Percentiles rank a stretch among this genome's conserved stretches.
phyloP scores from a whole-genome alignment of 2,329 filamentous ascomycete genomes.

The Diaporthe amygdali region DNA sequence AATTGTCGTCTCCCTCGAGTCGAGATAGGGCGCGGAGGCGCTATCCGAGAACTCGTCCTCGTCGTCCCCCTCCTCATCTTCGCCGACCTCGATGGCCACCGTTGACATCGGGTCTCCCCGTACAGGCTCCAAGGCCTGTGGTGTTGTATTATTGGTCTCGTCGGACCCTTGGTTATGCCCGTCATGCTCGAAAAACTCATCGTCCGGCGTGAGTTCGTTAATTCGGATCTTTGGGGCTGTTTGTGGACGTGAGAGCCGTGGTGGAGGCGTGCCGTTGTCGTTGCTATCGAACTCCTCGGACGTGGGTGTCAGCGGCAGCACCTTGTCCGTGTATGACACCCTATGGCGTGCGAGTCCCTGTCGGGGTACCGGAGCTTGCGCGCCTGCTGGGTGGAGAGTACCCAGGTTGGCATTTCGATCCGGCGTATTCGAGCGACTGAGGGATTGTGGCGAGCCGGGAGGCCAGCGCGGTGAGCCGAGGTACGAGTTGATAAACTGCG shows the following conservation, averaged over 20 bases:
- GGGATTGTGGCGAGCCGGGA: constrained; percentile 18
- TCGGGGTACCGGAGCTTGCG: neutral
- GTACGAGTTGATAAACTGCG: constrained; percentile 25
- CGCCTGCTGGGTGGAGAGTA: neutral
- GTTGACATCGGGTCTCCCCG: neutral
- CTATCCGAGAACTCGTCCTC: constrained; percentile 13
- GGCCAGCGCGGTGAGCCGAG: constrained; percentile 19
- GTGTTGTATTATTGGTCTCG: neutral
- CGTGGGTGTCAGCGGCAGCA: constrained; percentile 39
- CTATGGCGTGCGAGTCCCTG: constrained; percentile 1
- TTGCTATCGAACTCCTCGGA: constrained; percentile 32
- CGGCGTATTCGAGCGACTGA: constrained; percentile 15
- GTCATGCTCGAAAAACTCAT: neutral
- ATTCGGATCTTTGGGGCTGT: constrained; percentile 6
- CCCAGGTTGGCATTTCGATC: neutral
- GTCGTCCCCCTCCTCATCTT: neutral
- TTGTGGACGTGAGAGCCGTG: neutral
- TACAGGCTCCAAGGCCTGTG: neutral
- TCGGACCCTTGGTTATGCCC: neutral
- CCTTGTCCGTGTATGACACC: constrained; percentile 34
- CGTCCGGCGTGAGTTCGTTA: constrained; percentile 4
- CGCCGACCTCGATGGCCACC: neutral
- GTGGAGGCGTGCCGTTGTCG: constrained; percentile 24
- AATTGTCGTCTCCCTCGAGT: neutral
- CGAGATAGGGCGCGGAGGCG: neutral